Conservation (phyloP, 75 land plant genomes). For the Azolla pinnata region DNA sequence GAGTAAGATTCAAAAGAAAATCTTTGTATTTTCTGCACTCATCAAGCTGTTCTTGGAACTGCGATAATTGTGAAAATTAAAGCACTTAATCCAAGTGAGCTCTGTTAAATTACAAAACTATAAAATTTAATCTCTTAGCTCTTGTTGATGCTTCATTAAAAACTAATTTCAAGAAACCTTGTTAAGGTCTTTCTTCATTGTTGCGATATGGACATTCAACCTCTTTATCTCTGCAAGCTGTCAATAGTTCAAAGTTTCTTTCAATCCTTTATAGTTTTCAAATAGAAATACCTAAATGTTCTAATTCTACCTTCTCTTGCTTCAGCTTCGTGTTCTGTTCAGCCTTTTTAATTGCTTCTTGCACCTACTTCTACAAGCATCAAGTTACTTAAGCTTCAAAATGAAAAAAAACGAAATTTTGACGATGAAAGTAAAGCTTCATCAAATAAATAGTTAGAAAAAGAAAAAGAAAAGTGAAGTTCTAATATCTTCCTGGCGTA, state of each 20-base stretch:
- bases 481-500: too few relatives aligned
- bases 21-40: slow-evolving; percentile 32
- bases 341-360: slow-evolving; percentile 28
- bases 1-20: slow-evolving; percentile 24
- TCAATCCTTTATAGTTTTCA: slow-evolving; percentile 1
- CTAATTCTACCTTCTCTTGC: slow-evolving; percentile 27
- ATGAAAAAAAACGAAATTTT: background rate
- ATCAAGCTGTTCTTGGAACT: slow-evolving; percentile 33
- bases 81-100: too few relatives aligned
- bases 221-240: slow-evolving; percentile 23
- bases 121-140: background rate
- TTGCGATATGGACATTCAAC: slow-evolving; percentile 13
- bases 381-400: background rate
- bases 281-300: slow-evolving; percentile 4
- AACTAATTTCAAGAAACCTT: slow-evolving; percentile 13
- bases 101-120: too few relatives aligned
- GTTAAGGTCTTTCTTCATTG: slow-evolving; percentile 21
- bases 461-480: too few relatives aligned
- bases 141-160: background rate
- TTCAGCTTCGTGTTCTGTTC: slow-evolving; percentile 26
- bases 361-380: too few relatives aligned
- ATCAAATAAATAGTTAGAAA: too few relatives aligned
- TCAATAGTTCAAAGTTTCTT: too few relatives aligned
- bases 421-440: too few relatives aligned
- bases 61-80: background rate